A percentile compares a stretch with the other conserved stretches of the same genome.
phyloP scores from a whole-genome alignment of 2,329 filamentous ascomycete genomes.

The Achaetomium macrosporum region DNA sequence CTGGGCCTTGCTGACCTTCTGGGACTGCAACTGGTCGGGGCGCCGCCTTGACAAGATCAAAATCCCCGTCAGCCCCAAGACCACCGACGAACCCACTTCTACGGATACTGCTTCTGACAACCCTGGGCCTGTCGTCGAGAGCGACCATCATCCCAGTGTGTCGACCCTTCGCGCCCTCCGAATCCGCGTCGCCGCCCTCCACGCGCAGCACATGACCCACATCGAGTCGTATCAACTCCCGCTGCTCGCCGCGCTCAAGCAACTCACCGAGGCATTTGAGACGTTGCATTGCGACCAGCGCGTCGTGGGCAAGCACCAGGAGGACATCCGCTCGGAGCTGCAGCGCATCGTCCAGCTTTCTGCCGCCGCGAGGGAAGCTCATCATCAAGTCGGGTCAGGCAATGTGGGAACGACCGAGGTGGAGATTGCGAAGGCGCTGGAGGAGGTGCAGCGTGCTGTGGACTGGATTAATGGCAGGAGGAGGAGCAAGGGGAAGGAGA shows the following conservation, averaged over 20 bases:
- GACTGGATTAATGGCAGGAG: background rate
- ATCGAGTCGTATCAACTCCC: slow-evolving; percentile 1
- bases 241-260: background rate
- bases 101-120: background rate
- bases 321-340: background rate
- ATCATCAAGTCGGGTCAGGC: background rate
- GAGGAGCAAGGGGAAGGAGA: background rate
- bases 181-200: background rate
- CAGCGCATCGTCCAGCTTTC: background rate
- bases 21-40: slow-evolving; percentile 38
- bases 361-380: background rate
- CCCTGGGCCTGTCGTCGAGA: background rate
- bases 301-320: background rate
- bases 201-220: background rate
- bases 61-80: background rate
- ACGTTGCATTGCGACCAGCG: background rate
- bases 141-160: background rate
- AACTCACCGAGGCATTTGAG: background rate
- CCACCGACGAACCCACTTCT: background rate
- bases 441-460: background rate
- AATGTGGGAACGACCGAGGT: background rate
- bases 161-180: background rate
- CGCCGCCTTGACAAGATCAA: slow-evolving; percentile 29
- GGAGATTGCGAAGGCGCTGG: background rate
- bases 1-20: slow-evolving; percentile 49